A percentile compares a stretch with the other conserved stretches of the same genome.
These are phyloP conservation scores for Euptelea pleiosperma DNA, from an alignment of 164 flowering plant genomes.

Conservation along the genomic window DNA sequence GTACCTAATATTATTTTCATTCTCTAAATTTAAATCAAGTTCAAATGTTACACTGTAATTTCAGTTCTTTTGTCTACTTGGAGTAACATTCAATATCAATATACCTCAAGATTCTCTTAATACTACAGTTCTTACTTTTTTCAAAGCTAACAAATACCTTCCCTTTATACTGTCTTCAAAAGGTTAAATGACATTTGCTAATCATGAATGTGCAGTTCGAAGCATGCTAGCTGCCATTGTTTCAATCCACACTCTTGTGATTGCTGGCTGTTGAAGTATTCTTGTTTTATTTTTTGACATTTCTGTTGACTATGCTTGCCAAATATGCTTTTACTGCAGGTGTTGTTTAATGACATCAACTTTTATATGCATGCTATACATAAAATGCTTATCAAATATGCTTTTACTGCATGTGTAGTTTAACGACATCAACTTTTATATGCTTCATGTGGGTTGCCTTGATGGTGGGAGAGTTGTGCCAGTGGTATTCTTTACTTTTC, in stretches of 20 bases:
- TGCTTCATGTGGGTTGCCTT: conserved; percentile 98
- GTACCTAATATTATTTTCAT: neutral
- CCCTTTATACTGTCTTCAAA: neutral
- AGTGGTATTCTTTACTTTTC: conserved; percentile 41
- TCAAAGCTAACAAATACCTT: neutral
- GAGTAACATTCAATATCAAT: neutral
- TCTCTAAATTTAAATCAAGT: neutral
- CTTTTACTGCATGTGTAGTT: conserved; percentile 71
- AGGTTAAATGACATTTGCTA: conserved; percentile 11
- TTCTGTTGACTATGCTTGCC: neutral
- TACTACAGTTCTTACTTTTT: no score
- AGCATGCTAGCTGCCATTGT: conserved; percentile 95
- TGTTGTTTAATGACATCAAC: conserved; percentile 97
- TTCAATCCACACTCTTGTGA: conserved; percentile 89
- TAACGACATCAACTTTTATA: conserved; percentile 90
- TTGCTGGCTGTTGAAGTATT: conserved; percentile 87
- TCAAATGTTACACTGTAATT: no score
- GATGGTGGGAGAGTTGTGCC: conserved; percentile 96
- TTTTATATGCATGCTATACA: conserved; percentile 56
- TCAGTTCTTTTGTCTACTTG: neutral
- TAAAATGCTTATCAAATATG: neutral
- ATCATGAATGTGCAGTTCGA: conserved; percentile 49
- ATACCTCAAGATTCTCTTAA: neutral
- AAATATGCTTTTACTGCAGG: conserved; percentile 36
- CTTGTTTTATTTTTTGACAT: neutral